phyloP scores from a whole-genome alignment of 345 rosid species.

The Pugionium cornutum region DNA sequence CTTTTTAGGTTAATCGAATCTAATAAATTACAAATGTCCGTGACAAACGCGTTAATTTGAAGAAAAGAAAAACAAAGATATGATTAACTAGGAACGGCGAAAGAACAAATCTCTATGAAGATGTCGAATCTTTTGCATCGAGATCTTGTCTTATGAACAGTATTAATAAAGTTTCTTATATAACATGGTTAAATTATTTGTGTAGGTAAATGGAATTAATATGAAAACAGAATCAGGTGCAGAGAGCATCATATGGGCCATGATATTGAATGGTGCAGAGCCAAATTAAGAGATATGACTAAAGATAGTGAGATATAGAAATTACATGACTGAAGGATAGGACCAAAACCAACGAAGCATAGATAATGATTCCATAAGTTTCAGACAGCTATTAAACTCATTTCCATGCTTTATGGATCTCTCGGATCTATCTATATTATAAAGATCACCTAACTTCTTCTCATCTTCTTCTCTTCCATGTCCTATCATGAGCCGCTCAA shows the following conservation, averaged over 20 bases:
- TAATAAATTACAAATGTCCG: not conserved
- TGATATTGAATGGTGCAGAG: conserved; percentile 33
- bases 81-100: conserved; percentile 17
- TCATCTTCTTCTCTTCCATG: conserved; percentile 22
- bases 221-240: conserved; percentile 31
- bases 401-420: conserved; percentile 20
- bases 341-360: conserved; percentile 30
- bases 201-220: conserved; percentile 11
- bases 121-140: conserved; percentile 17
- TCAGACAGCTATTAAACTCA: conserved; percentile 30
- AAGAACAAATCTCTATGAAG: conserved; percentile 12
- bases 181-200: not conserved
- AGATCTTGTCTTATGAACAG: conserved; percentile 14
- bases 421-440: not conserved
- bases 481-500: conserved; percentile 18
- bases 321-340: conserved; percentile 31
- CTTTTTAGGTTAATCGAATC: not conserved
- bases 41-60: conserved; percentile 1
- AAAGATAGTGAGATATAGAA: conserved; percentile 13
- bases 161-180: not conserved
- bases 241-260: conserved; percentile 36
- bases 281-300: conserved; percentile 21
- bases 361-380: conserved; percentile 19
- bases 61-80: not conserved
- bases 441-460: conserved; percentile 16